These are phyloP conservation scores for Xylaria intraflava DNA, from an alignment of 495 filamentous ascomycete genomes.

Conservation along the genomic window DNA sequence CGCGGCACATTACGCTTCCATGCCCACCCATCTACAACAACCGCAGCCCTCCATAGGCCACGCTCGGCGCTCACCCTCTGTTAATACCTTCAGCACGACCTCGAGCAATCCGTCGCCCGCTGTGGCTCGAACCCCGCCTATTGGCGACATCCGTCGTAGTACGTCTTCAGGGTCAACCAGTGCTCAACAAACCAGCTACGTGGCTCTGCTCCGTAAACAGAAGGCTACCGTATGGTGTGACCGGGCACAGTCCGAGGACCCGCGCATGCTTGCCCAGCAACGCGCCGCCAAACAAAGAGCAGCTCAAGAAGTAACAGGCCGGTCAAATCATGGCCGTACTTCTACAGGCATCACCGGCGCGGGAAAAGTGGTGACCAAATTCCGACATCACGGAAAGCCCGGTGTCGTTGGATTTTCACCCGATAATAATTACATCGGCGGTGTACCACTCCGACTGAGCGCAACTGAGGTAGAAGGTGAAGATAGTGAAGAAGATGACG, in stretches of 20 bases:
- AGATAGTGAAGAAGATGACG: constrained; percentile 66
- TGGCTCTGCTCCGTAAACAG: constrained; percentile 88
- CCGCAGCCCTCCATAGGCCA: constrained; percentile 34
- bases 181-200: constrained; percentile 65
- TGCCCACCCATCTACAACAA: constrained; percentile 31
- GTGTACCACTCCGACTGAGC: constrained; percentile 83
- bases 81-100: constrained; percentile 64
- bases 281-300: constrained; percentile 78
- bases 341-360: constrained; percentile 49
- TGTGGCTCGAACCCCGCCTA: constrained; percentile 44
- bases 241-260: constrained; percentile 86
- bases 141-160: constrained; percentile 63
- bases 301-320: constrained; percentile 67
- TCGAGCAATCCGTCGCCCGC: constrained; percentile 46
- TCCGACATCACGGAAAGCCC: constrained; percentile 69
- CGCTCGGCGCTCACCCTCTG: constrained; percentile 62
- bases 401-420: constrained; percentile 66
- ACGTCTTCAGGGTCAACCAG: constrained; percentile 65
- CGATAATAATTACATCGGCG: constrained; percentile 62
- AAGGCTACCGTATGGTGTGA: constrained; percentile 99
- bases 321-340: constrained; percentile 45
- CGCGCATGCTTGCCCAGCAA: constrained; percentile 70
- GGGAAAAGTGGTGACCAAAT: constrained; percentile 62
- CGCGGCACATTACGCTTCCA: constrained; percentile 33
- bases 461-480: constrained; percentile 91